These are phyloP conservation scores for Kitagawia praeruptora DNA, from an alignment of 129 eudicot genomes.

Conservation along the genomic window DNA sequence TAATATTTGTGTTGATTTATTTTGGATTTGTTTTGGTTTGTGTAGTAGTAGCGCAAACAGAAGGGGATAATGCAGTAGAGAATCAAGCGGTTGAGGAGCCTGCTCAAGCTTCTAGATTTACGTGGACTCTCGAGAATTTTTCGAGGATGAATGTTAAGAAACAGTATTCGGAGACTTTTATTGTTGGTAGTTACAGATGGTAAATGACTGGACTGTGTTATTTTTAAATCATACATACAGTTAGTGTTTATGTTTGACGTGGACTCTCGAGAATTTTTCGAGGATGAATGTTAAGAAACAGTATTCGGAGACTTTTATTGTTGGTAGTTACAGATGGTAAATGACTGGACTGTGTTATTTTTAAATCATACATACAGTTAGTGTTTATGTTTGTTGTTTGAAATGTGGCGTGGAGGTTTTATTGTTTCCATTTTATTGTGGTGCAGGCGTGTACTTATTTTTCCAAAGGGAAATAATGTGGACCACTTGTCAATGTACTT, in stretches of 20 bases:
- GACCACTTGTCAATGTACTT: conserved; percentile 85
- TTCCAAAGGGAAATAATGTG: conserved; percentile 93
- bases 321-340: conserved; percentile 87
- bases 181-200: conserved; percentile 82
- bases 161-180: conserved; percentile 68
- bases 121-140: conserved; percentile 74
- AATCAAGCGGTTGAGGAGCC: conserved; percentile 72
- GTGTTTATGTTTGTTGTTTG: conserved; percentile 1
- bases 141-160: conserved; percentile 54
- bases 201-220: conserved; percentile 21
- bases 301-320: conserved; percentile 64
- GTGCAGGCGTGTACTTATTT: conserved; percentile 80
- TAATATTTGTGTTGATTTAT: not conserved
- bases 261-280: conserved; percentile 69
- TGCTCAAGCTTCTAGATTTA: conserved; percentile 64
- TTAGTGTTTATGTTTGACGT: not conserved
- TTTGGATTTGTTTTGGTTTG: not conserved
- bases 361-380: not conserved
- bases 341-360: not conserved
- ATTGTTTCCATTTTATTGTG: not conserved
- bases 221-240: not conserved
- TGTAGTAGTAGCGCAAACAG: conserved; percentile 43
- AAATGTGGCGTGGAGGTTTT: conserved; percentile 11
- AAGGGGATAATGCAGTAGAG: conserved; percentile 49
- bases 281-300: conserved; percentile 56